Conservation (phyloP, 441 rosid genomes). For the Rhodomyrtus psidioides region DNA sequence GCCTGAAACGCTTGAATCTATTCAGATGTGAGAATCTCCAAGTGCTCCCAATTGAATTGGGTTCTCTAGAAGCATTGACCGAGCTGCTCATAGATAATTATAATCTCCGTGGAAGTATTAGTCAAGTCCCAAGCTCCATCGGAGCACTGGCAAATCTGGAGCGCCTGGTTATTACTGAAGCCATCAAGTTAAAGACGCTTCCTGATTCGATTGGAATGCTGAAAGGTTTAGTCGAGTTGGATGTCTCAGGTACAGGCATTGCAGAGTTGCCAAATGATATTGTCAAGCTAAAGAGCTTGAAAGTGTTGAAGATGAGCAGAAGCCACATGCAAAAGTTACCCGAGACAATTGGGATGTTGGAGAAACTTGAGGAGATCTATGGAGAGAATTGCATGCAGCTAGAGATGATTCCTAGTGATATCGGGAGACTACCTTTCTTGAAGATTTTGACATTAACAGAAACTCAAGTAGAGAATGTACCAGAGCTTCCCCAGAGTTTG, state of each 20-base stretch:
- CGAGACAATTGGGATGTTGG: not conserved
- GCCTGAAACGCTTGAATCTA: too few relatives aligned
- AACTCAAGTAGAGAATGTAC: not conserved
- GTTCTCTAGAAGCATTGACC: too few relatives aligned
- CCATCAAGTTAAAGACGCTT: too few relatives aligned
- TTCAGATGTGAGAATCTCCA: too few relatives aligned
- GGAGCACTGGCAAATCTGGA: not conserved
- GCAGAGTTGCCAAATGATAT: not conserved
- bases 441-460: not conserved
- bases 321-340: not conserved
- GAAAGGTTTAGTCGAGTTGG: not conserved
- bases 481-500: not conserved
- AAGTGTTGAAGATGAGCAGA: too few relatives aligned
- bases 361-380: not conserved
- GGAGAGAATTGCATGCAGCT: fast-evolving
- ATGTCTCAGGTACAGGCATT: not conserved
- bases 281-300: not conserved
- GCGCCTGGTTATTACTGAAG: too few relatives aligned
- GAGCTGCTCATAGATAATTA: not conserved
- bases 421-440: not conserved
- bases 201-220: not conserved
- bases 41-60: too few relatives aligned
- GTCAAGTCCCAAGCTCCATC: too few relatives aligned
- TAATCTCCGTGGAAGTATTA: fast-evolving
- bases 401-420: not conserved